These are phyloP conservation scores for Tetrahymena malaccensis DNA, from an alignment of 73 alveolate genomes.

Conservation along the genomic window DNA sequence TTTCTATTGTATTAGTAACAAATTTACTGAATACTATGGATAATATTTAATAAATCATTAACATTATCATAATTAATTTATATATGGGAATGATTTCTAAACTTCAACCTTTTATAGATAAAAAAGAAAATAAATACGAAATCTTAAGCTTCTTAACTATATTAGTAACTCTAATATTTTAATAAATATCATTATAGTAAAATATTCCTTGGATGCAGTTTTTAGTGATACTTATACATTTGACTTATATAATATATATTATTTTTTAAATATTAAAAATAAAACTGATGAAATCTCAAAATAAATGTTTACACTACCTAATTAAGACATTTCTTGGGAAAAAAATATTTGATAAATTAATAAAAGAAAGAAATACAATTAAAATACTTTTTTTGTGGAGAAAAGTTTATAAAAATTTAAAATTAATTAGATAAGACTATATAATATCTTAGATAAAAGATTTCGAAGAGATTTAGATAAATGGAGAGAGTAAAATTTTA, in stretches of 20 bases:
- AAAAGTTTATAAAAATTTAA: too few relatives aligned
- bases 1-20: neutral
- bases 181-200: neutral
- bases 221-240: neutral
- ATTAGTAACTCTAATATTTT: too few relatives aligned
- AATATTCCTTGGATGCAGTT: neutral
- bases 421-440: neutral
- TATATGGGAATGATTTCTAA: too few relatives aligned
- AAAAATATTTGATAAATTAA: neutral
- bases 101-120: neutral
- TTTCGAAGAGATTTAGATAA: too few relatives aligned
- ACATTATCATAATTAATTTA: neutral
- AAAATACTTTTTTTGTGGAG: neutral
- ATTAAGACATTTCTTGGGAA: neutral
- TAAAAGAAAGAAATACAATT: too few relatives aligned
- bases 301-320: too few relatives aligned
- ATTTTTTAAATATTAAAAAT: too few relatives aligned
- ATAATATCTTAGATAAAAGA: too few relatives aligned
- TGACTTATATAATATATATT: too few relatives aligned
- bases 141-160: neutral
- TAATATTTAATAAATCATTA: too few relatives aligned
- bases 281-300: too few relatives aligned
- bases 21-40: neutral
- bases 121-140: neutral
- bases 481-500: too few relatives aligned